These are phyloP conservation scores for Syzygium aromaticum DNA, from an alignment of 345 rosid genomes.

Conservation along the genomic window DNA sequence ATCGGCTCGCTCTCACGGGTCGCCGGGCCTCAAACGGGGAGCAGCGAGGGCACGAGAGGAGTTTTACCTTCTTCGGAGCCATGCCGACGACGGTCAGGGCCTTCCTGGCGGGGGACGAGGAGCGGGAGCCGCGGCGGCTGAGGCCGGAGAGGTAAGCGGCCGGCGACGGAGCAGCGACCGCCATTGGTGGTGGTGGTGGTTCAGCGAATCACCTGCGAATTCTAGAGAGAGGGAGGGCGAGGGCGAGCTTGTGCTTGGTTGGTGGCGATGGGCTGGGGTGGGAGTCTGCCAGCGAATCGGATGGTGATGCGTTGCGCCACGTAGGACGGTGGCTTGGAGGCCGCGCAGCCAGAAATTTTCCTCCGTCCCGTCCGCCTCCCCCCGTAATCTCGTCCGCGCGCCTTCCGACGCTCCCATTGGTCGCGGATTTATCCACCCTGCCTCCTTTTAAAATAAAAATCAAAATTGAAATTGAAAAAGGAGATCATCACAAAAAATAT, in stretches of 20 bases:
- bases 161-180: constrained; percentile 41
- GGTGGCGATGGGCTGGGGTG: background rate
- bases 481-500: too few relatives aligned
- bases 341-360: background rate
- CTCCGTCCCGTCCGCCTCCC: background rate
- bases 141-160: constrained; percentile 25
- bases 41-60: background rate
- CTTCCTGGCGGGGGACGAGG: constrained; percentile 16
- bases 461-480: background rate
- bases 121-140: constrained; percentile 3
- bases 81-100: constrained; percentile 51
- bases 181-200: constrained; percentile 21
- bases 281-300: background rate
- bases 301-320: background rate
- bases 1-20: too few relatives aligned
- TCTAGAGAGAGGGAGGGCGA: background rate
- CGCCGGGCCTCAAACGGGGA: background rate
- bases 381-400: background rate
- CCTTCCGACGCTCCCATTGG: background rate
- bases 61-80: constrained; percentile 74
- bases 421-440: background rate
- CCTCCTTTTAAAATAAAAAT: background rate
- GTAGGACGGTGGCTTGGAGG: background rate
- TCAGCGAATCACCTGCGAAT: background rate
- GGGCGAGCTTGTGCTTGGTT: background rate